Base-by-base conservation (phyloP, 192 early-diverging fungal species). In the Coemansia sp. region DNA sequence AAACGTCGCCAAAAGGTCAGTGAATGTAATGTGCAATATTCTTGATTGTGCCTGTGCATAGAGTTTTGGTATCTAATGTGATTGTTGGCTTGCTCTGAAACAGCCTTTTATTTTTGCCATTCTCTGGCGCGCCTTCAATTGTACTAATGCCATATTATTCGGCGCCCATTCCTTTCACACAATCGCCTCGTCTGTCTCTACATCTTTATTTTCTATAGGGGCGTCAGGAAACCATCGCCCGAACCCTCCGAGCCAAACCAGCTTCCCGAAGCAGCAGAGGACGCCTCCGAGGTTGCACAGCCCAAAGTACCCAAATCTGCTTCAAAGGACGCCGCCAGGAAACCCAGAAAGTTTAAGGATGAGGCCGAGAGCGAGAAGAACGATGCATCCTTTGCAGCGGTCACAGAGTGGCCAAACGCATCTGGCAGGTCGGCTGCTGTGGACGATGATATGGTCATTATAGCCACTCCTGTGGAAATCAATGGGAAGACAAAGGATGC, bases 1-100 rank as follows among this genome's bases (percentile, higher is more conserved):
- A 66, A 83, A 65, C 66, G 79, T 83, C 53, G 81, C 81, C 48
- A 77, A 79, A 62, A 75, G 69, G 75, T 70, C 74, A 67, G 72
- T 74, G 41, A 46, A 29, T 48, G 32, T 9, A 13, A 40, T 23
- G 19, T 60, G 36, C 59, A 42, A 23, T 23, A 40, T 20, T 5
- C 42, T 45, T 17, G n/a, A 43, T n/a, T 41, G 36, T 57, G 50
- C 50, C 13, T 53, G 20, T 53, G 20, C 50, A 40, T 40, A 40
- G 38, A 40, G 38, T 40, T 40, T 40, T 40, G 9, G 11, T 40
- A 13, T 8, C 11, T 13, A 40, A 40, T 40, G 38, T 5, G 11
- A 13, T 35, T 57, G 55, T 15, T 34, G 29, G 17, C 38, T 62
- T 62, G 61, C 41, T 64, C 49, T 55, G 48, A 40, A 40, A 43